phyloP scores from a whole-genome alignment of 2,329 filamentous ascomycete species.

The Teratosphaeriaceae sp. region DNA sequence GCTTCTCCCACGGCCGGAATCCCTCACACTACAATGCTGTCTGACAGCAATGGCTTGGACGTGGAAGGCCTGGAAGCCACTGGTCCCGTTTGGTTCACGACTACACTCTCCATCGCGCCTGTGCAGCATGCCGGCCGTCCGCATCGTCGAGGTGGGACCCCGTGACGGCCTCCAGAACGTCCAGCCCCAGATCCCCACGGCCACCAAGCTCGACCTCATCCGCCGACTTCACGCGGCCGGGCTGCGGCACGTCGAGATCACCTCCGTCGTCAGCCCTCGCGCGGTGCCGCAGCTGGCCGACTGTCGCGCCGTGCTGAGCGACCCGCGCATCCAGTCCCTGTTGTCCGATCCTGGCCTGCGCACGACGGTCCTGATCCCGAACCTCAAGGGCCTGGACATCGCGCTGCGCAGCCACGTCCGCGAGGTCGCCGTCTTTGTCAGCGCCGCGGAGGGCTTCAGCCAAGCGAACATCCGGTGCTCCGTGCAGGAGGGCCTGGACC shows the following conservation, averaged over 20 bases:
- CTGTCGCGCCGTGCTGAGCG: not conserved
- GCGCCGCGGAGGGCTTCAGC: slow-evolving; percentile 74
- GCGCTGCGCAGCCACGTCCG: slow-evolving; percentile 32
- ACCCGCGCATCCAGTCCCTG: not conserved
- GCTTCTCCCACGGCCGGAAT: no score
- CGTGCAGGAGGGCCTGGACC: slow-evolving; percentile 64
- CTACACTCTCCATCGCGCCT: no score
- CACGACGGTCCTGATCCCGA: not conserved
- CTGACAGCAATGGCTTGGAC: no score
- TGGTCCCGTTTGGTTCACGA: no score
- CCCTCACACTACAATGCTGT: no score
- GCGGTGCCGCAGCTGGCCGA: slow-evolving; percentile 45
- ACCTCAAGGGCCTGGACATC: slow-evolving; percentile 1
- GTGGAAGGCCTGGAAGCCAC: no score
- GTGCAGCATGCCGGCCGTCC: not conserved
- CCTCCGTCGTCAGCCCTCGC: slow-evolving; percentile 49
- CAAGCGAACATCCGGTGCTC: slow-evolving; percentile 77
- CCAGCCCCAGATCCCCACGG: slow-evolving; percentile 41
- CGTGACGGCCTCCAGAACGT: slow-evolving; percentile 50
- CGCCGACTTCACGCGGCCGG: slow-evolving; percentile 41
- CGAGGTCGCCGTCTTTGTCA: slow-evolving; percentile 74
- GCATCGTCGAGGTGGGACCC: slow-evolving; percentile 47
- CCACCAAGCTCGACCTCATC: slow-evolving; percentile 46
- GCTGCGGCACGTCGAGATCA: slow-evolving; percentile 45
- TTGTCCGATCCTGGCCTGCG: not conserved